Conservation (phyloP, 345 rosid genomes). For the Brassica juncea region DNA sequence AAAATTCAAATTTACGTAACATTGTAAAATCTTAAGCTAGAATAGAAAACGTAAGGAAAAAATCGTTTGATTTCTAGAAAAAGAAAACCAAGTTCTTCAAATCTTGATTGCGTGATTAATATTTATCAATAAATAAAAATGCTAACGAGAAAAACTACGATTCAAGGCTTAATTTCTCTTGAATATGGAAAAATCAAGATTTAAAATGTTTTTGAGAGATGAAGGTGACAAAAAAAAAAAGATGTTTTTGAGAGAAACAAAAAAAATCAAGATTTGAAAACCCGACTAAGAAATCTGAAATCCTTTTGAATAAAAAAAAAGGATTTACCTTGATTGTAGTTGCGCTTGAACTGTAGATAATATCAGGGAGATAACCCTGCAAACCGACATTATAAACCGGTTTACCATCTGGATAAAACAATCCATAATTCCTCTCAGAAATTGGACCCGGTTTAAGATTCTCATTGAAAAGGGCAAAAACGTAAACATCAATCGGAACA, state of each 20-base stretch:
- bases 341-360: slow-evolving; percentile 46
- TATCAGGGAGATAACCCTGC: slow-evolving; percentile 65
- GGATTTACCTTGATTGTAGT: slow-evolving; percentile 45
- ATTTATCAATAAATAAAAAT: too few relatives aligned
- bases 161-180: not conserved
- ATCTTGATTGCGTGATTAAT: too few relatives aligned
- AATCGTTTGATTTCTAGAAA: not conserved
- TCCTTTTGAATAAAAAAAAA: not conserved
- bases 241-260: not conserved
- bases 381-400: slow-evolving; percentile 79
- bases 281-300: not conserved
- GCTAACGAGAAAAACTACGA: not conserved
- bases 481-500: slow-evolving; percentile 63
- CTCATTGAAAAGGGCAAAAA: slow-evolving; percentile 93
- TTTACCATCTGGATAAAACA: slow-evolving; percentile 76
- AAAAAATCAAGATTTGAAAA: not conserved
- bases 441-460: slow-evolving; percentile 80
- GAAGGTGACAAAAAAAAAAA: not conserved
- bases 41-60: not conserved
- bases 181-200: not conserved
- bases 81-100: too few relatives aligned
- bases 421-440: slow-evolving; percentile 92
- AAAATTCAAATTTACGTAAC: not conserved
- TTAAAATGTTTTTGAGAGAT: not conserved
- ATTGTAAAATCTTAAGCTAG: not conserved